Evolutionary conservation across 2,329 filamentous ascomycete genomes (phyloP).

Genomic region (Pseudocercospora vitis): DNA sequence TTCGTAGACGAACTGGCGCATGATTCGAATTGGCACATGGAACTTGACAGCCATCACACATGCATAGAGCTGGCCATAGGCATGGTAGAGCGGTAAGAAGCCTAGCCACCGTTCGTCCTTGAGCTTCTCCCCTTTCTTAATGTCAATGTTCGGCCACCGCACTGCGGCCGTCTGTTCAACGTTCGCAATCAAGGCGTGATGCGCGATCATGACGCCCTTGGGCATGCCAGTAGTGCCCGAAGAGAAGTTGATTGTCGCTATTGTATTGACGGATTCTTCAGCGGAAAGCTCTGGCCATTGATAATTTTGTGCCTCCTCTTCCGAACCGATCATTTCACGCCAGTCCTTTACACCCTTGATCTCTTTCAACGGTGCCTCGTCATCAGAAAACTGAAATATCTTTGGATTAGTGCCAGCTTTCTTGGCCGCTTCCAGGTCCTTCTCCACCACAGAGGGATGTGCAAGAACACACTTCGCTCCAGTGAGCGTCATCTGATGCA

Average conservation of each 20-base stretch:
- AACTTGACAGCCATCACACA: constrained; percentile 47
- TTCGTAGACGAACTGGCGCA: constrained; percentile 45
- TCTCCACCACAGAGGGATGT: constrained; percentile 52
- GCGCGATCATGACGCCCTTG: constrained; percentile 40
- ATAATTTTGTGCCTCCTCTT: constrained; percentile 42
- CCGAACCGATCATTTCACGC: constrained; percentile 36
- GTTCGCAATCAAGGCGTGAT: constrained; percentile 35
- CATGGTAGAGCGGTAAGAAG: constrained; percentile 46
- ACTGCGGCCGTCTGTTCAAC: constrained; percentile 48
- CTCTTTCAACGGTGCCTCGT: constrained; percentile 40
- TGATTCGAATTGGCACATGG: constrained; percentile 47
- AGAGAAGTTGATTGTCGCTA: constrained; percentile 74
- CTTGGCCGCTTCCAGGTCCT: constrained; percentile 53
- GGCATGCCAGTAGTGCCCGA: constrained; percentile 68
- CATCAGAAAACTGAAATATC: constrained; percentile 45
- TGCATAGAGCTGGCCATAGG: constrained; percentile 50
- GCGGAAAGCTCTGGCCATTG: constrained; percentile 57
- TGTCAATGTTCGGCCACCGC: constrained; percentile 31
- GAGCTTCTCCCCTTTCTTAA: constrained; percentile 31
- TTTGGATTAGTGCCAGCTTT: constrained; percentile 47
- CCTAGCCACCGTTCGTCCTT: constrained; percentile 50
- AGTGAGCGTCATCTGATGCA: constrained; percentile 49
- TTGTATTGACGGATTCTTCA: constrained; percentile 47
- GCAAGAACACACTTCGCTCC: constrained; percentile 44
- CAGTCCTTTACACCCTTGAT: constrained; percentile 41